A percentile compares a stretch with the other conserved stretches of the same genome.
phyloP scores from a whole-genome alignment of 495 filamentous ascomycete species.

The Penicillium canariense region DNA sequence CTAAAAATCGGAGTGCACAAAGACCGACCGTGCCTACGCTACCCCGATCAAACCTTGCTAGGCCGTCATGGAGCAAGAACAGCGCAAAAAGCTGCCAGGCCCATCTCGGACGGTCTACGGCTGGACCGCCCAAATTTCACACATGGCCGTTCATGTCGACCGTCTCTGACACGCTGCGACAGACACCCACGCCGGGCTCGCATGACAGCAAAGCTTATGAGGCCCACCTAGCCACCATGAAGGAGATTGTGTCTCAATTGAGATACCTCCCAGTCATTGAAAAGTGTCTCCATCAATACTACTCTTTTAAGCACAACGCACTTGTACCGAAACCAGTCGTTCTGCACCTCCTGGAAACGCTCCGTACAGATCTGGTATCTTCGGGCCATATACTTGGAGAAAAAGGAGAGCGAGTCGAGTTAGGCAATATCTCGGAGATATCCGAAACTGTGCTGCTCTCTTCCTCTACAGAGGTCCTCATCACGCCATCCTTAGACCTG shows the following conservation, averaged over 20 bases:
- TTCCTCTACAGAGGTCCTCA: slow-evolving; percentile 12
- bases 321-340: slow-evolving; percentile 18
- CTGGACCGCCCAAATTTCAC: slow-evolving; percentile 16
- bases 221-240: slow-evolving; percentile 11
- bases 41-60: slow-evolving; percentile 3
- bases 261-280: slow-evolving; percentile 18
- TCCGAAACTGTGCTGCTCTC: slow-evolving; percentile 8
- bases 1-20: slow-evolving; percentile 9
- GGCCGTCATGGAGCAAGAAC: slow-evolving; percentile 3
- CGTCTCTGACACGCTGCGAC: slow-evolving; percentile 1
- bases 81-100: neutral
- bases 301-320: slow-evolving; percentile 7
- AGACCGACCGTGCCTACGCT: neutral
- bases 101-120: slow-evolving; percentile 2
- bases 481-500: slow-evolving; percentile 14
- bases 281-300: slow-evolving; percentile 16
- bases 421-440: neutral
- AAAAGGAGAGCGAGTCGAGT: neutral
- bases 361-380: slow-evolving; percentile 3
- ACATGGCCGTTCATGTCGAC: slow-evolving; percentile 22
- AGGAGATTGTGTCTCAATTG: slow-evolving; percentile 14
- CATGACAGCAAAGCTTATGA: slow-evolving; percentile 8
- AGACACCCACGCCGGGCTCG: neutral
- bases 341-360: slow-evolving; percentile 3
- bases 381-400: slow-evolving; percentile 8